A percentile compares a stretch with the other conserved stretches of the same genome.
These are phyloP conservation scores for Pythium catenulatum DNA, from an alignment of 352 stramenopile species.

Conservation along the genomic window DNA sequence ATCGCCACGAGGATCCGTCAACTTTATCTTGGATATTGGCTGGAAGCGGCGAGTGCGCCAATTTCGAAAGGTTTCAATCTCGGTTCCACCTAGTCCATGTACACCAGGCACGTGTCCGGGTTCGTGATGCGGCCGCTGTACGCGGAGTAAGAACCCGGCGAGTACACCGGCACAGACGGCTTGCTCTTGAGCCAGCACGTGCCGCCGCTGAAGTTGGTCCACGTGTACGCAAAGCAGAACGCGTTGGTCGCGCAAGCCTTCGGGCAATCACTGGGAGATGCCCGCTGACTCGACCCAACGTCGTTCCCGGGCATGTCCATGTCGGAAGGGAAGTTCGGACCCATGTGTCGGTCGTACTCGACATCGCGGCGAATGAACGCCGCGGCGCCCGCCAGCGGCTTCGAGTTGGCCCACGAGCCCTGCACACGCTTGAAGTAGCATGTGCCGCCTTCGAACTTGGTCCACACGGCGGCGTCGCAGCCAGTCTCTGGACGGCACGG, in stretches of 20 bases:
- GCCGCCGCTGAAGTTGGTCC: conserved; percentile 71
- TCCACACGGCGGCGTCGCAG: conserved; percentile 4
- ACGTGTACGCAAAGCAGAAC: conserved; percentile 47
- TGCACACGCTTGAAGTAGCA: conserved; percentile 22
- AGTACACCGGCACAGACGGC: too few relatives aligned
- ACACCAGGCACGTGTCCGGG: too few relatives aligned
- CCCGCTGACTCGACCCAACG: background rate
- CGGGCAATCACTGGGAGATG: background rate
- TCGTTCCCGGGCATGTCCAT: conserved; percentile 15
- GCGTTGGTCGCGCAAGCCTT: background rate
- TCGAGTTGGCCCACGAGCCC: too few relatives aligned
- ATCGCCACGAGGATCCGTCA: too few relatives aligned
- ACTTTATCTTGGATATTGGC: too few relatives aligned
- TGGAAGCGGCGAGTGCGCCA: too few relatives aligned
- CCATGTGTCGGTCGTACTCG: too few relatives aligned
- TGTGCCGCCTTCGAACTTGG: background rate
- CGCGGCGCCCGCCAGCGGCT: too few relatives aligned
- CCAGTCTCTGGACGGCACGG: background rate
- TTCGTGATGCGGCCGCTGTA: too few relatives aligned
- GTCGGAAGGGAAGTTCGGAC: background rate
- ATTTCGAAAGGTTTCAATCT: too few relatives aligned
- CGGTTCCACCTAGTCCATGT: too few relatives aligned
- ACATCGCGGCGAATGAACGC: background rate
- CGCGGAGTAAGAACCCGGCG: too few relatives aligned
- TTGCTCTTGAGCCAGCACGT: conserved; percentile 74